Base-by-base conservation (phyloP, 2,329 filamentous ascomycete species). In the Phialophora verrucosa region DNA sequence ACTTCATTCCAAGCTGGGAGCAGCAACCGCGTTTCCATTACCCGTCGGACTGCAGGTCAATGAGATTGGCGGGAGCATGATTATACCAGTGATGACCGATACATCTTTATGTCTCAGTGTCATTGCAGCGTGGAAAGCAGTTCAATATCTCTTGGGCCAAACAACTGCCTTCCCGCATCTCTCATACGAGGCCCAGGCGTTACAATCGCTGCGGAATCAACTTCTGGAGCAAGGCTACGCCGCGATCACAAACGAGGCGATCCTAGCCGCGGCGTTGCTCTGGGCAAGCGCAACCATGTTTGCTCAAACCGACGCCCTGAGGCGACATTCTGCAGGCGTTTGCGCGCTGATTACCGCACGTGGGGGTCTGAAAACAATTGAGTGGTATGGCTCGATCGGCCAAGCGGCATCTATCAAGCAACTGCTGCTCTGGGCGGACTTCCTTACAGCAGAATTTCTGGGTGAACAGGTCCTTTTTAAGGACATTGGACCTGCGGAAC, bases 81-180 rank as follows among this genome's bases (percentile, higher is more conserved):
- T 65, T 31, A 61, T 65, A 2, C 63, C 63, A 3, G 63, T 65
- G n/a, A 59, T 65, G 63, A 65, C 63, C 8, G 56, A 65, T 35
- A 50, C 57, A 20, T 53, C 63, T 3, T 32, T 65, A 10, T 65
- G 63, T 38, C 57, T 65, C 25, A 65, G 63, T 29, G 63, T 51
- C 49, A 51, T 65, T 29, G 57, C 63, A 5, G 63, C 63, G 17
- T 65, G 63, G 63, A 59, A 60, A 56, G 63, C 49, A 5, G 63
- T 65, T 3, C 57, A 65, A 47, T 59, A 23, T 35, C 51, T 65
- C n/a, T 50, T 53, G 14, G 50, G 57, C 4, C 63, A 61, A 6
- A 20, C 38, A 20, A 20, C 63, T 7, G 51, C 51, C n/a, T 49
- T 42, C n/a, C 27, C 57, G 4, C 59, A 65, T 38, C 58, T 65